These are phyloP conservation scores for Cornus florida DNA, from an alignment of 148 eudicot species.

Conservation along the genomic window DNA sequence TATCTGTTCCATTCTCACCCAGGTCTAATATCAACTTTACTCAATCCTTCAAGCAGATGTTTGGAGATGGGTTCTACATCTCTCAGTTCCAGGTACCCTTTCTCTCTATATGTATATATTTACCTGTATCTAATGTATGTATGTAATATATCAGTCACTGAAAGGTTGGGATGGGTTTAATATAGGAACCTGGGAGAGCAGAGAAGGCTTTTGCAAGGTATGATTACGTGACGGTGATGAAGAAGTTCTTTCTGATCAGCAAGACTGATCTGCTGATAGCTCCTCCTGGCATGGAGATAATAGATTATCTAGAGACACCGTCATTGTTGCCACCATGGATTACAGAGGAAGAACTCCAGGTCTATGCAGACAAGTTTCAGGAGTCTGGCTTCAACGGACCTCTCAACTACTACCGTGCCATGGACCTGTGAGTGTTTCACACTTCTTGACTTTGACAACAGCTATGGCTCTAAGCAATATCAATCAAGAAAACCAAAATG, in stretches of 20 bases:
- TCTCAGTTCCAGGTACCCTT: constrained; percentile 50
- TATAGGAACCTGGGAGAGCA: constrained; percentile 59
- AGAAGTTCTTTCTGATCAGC: constrained; percentile 45
- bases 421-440: constrained; percentile 42
- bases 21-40: constrained; percentile 25
- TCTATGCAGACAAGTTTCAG: constrained; percentile 52
- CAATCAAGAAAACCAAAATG: background rate
- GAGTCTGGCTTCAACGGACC: constrained; percentile 61
- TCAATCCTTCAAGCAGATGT: constrained; percentile 25
- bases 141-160: too few relatives aligned
- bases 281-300: constrained; percentile 56
- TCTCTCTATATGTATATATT: constrained; percentile 8
- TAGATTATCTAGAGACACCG: constrained; percentile 51
- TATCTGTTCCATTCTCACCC: constrained; percentile 37
- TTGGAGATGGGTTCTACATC: constrained; percentile 40
- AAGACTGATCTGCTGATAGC: constrained; percentile 38
- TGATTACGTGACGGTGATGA: constrained; percentile 49
- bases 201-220: constrained; percentile 57
- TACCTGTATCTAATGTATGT: background rate
- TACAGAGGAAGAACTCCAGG: constrained; percentile 50
- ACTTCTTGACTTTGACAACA: background rate
- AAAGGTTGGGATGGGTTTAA: background rate
- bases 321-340: constrained; percentile 54
- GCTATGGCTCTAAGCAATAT: background rate
- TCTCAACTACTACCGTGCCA: constrained; percentile 57